These are phyloP conservation scores for Ceratobasidium papillatum DNA, from an alignment of 1,284 basidiomycete genomes.

Conservation along the genomic window DNA sequence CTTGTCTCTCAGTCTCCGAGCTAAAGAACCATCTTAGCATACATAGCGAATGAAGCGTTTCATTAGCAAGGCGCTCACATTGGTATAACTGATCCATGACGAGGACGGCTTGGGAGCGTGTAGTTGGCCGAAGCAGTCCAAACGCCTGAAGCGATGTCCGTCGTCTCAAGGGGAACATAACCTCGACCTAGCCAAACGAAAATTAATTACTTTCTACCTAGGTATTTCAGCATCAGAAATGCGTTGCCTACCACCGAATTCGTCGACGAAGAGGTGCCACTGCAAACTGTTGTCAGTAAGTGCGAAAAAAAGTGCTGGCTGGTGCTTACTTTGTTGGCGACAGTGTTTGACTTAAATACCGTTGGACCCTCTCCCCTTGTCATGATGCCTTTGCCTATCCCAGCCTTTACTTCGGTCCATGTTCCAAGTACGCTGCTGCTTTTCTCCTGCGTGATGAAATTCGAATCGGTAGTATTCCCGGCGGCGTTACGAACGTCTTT, in stretches of 20 bases:
- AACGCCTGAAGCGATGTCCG: constrained; percentile 11
- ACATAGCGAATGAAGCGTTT: background rate
- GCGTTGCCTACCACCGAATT: constrained; percentile 24
- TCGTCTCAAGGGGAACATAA: constrained; percentile 33
- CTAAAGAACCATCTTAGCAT: background rate
- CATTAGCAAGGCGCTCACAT: background rate
- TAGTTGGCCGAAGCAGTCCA: constrained; percentile 27
- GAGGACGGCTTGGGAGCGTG: constrained; percentile 17
- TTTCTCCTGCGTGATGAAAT: constrained; percentile 30
- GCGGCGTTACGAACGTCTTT: constrained; percentile 23
- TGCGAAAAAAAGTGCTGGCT: background rate
- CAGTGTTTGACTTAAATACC: constrained; percentile 35
- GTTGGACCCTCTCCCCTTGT: constrained; percentile 36
- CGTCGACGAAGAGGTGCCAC: constrained; percentile 38
- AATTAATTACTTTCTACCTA: background rate
- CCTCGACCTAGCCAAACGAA: constrained; percentile 6
- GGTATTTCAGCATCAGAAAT: background rate
- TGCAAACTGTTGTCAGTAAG: background rate
- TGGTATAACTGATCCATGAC: constrained; percentile 34
- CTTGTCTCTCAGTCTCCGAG: constrained; percentile 25
- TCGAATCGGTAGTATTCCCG: constrained; percentile 19
- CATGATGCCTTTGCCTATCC: constrained; percentile 25
- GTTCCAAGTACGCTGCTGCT: constrained; percentile 18
- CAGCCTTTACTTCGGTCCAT: constrained; percentile 25
- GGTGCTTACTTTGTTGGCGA: constrained; percentile 27